Evolutionary conservation across 1,139 yeast species (phyloP).

Genomic region (Insectozyma bohioensis): DNA sequence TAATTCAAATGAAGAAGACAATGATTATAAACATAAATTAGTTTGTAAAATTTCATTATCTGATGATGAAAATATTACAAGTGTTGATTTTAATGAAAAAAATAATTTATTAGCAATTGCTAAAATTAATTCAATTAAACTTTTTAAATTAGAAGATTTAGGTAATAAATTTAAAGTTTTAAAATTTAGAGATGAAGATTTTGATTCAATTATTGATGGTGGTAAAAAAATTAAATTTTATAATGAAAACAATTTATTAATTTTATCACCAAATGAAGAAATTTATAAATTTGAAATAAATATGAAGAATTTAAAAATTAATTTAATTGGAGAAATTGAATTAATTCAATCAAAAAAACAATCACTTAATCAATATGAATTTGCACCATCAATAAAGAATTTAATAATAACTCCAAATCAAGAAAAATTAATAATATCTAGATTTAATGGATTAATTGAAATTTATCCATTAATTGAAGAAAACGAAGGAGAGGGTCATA

Average conservation of each 20-base stretch:
- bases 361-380: slow-evolving; percentile 21
- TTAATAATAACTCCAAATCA: slow-evolving; percentile 48
- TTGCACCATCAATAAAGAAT: slow-evolving; percentile 49
- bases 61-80: slow-evolving; percentile 80
- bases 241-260: slow-evolving; percentile 44
- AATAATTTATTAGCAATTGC: slow-evolving; percentile 66
- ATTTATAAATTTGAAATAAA: slow-evolving; percentile 48
- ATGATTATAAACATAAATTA: slow-evolving; percentile 35
- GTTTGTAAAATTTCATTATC: slow-evolving; percentile 65
- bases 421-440: slow-evolving; percentile 51
- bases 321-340: slow-evolving; percentile 42
- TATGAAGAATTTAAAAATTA: slow-evolving; percentile 22
- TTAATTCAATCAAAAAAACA: slow-evolving; percentile 27
- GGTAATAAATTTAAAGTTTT: slow-evolving; percentile 45
- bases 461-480: slow-evolving; percentile 30
- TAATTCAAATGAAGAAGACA: too few relatives aligned
- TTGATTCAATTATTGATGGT: slow-evolving; percentile 51
- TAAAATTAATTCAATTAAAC: slow-evolving; percentile 64
- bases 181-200: slow-evolving; percentile 52
- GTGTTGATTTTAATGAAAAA: slow-evolving; percentile 55
- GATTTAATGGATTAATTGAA: slow-evolving; percentile 69
- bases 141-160: slow-evolving; percentile 55
- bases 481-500: slow-evolving; percentile 14
- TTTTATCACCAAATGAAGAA: slow-evolving; percentile 69
- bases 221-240: slow-evolving; percentile 53